Evolutionary conservation across 2,329 filamentous ascomycete species (phyloP).

Genomic region (Beauveria australis): DNA sequence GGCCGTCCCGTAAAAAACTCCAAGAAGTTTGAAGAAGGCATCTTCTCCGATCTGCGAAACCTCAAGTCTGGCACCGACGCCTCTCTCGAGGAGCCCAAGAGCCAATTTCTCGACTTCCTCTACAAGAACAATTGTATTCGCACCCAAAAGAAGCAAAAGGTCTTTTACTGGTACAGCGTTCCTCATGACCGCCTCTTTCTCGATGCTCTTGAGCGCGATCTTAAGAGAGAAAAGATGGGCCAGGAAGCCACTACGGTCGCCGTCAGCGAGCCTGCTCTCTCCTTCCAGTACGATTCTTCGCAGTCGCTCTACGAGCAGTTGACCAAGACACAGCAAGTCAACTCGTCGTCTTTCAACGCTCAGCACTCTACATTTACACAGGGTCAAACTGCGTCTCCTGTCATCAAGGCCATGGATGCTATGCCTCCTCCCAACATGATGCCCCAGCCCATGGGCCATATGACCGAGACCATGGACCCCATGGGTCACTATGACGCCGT

Average conservation of each 20-base stretch:
- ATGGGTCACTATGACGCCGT: slow-evolving; percentile 64
- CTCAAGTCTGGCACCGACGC: slow-evolving; percentile 97
- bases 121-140: slow-evolving; percentile 99
- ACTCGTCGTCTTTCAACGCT: slow-evolving; percentile 90
- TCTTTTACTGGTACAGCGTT: slow-evolving; percentile 99
- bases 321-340: slow-evolving; percentile 98
- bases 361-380: slow-evolving; percentile 58
- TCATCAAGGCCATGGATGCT: slow-evolving; percentile 81
- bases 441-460: slow-evolving; percentile 46
- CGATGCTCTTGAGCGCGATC: slow-evolving; percentile 89
- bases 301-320: slow-evolving; percentile 99
- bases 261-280: slow-evolving; percentile 92
- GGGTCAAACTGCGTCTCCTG: slow-evolving; percentile 78
- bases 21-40: slow-evolving; percentile 99
- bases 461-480: slow-evolving; percentile 59
- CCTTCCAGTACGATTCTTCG: slow-evolving; percentile 98
- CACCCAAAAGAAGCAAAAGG: slow-evolving; percentile 99
- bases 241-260: slow-evolving; percentile 96
- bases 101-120: slow-evolving; percentile 92
- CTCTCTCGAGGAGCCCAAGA: slow-evolving; percentile 97
- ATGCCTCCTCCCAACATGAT: slow-evolving; percentile 92
- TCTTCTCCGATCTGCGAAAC: slow-evolving; percentile 97
- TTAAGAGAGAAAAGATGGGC: slow-evolving; percentile 99
- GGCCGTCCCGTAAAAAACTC: slow-evolving; percentile 98
- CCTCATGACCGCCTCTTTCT: slow-evolving; percentile 96